These are phyloP conservation scores for Penicillium sp. DNA, from an alignment of 2,329 filamentous ascomycete genomes.

Conservation along the genomic window DNA sequence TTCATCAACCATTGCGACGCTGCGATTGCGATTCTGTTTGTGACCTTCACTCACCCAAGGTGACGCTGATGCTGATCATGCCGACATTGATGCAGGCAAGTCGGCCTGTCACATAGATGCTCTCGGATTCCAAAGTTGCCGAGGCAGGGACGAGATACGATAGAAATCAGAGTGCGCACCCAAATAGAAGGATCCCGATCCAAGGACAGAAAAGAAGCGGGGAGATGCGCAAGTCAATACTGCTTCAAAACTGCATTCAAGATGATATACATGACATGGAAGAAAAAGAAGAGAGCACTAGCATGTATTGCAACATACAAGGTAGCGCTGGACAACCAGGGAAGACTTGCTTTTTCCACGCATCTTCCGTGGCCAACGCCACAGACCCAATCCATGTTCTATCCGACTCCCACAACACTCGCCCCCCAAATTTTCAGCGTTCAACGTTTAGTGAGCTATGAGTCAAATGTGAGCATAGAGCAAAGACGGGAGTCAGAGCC, in stretches of 20 bases:
- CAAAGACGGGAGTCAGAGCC: neutral
- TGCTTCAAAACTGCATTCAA: slow-evolving; percentile 32
- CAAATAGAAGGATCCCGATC: too few relatives aligned
- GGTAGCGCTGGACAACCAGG: slow-evolving; percentile 21
- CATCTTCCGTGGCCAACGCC: slow-evolving; percentile 22
- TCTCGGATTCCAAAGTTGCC: too few relatives aligned
- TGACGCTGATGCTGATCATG: too few relatives aligned
- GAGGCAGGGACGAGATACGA: too few relatives aligned
- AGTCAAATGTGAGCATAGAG: slow-evolving; percentile 14
- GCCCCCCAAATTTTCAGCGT: slow-evolving; percentile 20
- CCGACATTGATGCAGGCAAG: too few relatives aligned
- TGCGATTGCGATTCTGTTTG: too few relatives aligned
- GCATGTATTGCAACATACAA: slow-evolving; percentile 36
- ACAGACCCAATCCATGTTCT: slow-evolving; percentile 31
- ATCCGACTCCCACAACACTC: slow-evolving; percentile 24
- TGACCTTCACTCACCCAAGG: too few relatives aligned
- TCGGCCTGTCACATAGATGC: too few relatives aligned
- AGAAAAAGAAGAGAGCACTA: slow-evolving; percentile 28
- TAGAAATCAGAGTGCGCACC: too few relatives aligned
- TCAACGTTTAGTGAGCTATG: slow-evolving; percentile 34
- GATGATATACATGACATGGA: slow-evolving; percentile 41
- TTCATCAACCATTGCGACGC: too few relatives aligned
- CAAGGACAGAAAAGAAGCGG: neutral
- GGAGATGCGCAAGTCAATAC: slow-evolving; percentile 4
- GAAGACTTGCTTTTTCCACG: slow-evolving; percentile 26